These are phyloP conservation scores for Nicotiana rustica DNA, from an alignment of 305 asterid species.

Conservation along the genomic window DNA sequence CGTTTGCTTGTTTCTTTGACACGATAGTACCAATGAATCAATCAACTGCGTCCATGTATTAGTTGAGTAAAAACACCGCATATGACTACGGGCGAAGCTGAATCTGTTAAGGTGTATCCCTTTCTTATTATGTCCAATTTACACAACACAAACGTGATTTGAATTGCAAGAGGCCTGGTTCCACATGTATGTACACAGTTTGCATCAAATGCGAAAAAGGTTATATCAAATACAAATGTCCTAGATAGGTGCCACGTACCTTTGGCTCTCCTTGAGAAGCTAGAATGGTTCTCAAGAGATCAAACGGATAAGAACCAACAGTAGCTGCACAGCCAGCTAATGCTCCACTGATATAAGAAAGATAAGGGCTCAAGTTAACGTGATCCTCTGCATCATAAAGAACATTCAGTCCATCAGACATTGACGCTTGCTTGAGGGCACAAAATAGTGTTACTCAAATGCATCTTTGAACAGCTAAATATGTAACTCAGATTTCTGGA, in stretches of 20 bases:
- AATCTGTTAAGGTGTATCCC: too few relatives aligned
- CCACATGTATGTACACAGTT: neutral
- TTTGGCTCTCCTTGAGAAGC: constrained; percentile 98
- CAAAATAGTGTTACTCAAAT: constrained; percentile 3
- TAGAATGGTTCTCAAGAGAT: constrained; percentile 89
- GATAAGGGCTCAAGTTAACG: constrained; percentile 73
- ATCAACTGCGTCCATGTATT: neutral
- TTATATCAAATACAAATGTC: neutral
- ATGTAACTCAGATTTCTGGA: neutral
- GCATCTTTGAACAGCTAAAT: constrained; percentile 22
- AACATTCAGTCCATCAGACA: constrained; percentile 33
- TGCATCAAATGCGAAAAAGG: constrained; percentile 10
- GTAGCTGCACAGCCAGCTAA: constrained; percentile 97
- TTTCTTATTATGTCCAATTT: neutral
- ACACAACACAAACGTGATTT: neutral
- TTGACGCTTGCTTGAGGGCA: neutral
- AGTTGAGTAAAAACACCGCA: neutral
- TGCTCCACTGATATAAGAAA: constrained; percentile 89
- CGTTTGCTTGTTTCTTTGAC: neutral
- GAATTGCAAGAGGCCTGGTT: constrained; percentile 6
- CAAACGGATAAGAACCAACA: constrained; percentile 93
- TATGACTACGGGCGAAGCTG: neutral
- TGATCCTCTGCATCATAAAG: constrained; percentile 73
- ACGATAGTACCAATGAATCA: constrained; percentile 12
- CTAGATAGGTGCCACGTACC: constrained; percentile 44